Percentiles rank a stretch among this genome's conserved stretches.
phyloP scores from a whole-genome alignment of 371 early-diverging fungal genomes.

The Parasitella parasitica region DNA sequence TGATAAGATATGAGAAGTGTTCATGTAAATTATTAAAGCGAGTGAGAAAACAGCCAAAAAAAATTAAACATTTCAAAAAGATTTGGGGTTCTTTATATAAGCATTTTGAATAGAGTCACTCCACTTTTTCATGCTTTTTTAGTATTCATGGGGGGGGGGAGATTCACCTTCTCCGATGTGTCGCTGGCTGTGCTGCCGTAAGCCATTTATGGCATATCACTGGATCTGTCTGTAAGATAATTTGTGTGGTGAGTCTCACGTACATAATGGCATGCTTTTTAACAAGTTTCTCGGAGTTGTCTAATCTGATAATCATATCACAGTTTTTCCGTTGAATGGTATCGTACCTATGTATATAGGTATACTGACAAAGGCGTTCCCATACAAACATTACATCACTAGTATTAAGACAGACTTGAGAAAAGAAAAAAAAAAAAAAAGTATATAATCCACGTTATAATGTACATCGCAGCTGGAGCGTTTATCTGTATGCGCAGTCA shows the following conservation, averaged over 20 bases:
- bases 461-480: too few species aligned
- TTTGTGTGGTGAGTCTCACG: background rate
- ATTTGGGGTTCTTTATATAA: conserved; percentile 4
- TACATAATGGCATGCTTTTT: conserved; percentile 8
- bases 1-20: conserved; percentile 2
- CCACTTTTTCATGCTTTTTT: conserved; percentile 3
- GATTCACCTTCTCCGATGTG: background rate
- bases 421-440: too few species aligned
- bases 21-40: conserved; percentile 3
- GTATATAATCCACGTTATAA: too few species aligned
- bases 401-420: too few species aligned
- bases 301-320: too few species aligned
- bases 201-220: background rate
- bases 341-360: too few species aligned
- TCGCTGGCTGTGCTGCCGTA: background rate
- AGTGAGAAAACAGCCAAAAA: conserved; percentile 1
- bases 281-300: conserved; percentile 7
- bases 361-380: too few species aligned
- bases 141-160: background rate
- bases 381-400: too few species aligned
- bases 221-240: background rate
- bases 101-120: conserved; percentile 1
- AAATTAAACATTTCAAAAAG: background rate
- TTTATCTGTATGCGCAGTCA: background rate
- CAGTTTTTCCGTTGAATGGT: background rate